Base-by-base conservation (phyloP, 306 rosid species). In the Quercus dentata region DNA sequence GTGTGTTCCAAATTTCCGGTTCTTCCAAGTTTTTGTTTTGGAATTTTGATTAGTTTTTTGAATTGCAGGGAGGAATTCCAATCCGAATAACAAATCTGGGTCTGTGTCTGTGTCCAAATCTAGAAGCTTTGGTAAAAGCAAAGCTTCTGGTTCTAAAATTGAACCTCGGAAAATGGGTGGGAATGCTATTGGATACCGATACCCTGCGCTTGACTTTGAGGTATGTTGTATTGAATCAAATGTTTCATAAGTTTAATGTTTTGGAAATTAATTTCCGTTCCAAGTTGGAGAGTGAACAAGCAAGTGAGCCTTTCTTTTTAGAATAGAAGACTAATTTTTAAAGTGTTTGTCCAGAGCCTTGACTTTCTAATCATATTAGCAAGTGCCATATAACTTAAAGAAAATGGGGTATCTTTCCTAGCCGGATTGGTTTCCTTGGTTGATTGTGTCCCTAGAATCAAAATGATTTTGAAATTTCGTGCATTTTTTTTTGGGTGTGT, bases 121-220 rank as follows among this genome's bases (percentile, higher is more conserved):
- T 33, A 86, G 83, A 70, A 87, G 67, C 71, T 58, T 68, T 5
- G 85, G 75, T 76, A 84, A 82, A 84, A 70, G 55, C 35, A 88
- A 88, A 31, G 82, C 80, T 18, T 86, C 96, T 82, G 88, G 67
- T 41, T 77, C 95, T 8, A 86, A 84, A 80, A 79, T 12, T 61
- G 83, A 55, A 58, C 8, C 71, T 76, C 78, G 68, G 6, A 82
- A 74, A 75, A 76, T 82, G 13, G 62, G 31, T 8, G 88, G 88
- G 20, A 79, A 82, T 76, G 79, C 90, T 74, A 44, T 95, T 71
- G 92, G 89, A n/a, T 93, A 83, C 82, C 74, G 21, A 35, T 95
- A 95, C 77, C 94, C 96, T 75, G 78, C 91, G 19, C 20, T 59
- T 56, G 44, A 62, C 75, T 23, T n/a, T 87, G 89, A 89, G 97